phyloP scores from a whole-genome alignment of 805 yeast genomes.

The Candida succiphila region DNA sequence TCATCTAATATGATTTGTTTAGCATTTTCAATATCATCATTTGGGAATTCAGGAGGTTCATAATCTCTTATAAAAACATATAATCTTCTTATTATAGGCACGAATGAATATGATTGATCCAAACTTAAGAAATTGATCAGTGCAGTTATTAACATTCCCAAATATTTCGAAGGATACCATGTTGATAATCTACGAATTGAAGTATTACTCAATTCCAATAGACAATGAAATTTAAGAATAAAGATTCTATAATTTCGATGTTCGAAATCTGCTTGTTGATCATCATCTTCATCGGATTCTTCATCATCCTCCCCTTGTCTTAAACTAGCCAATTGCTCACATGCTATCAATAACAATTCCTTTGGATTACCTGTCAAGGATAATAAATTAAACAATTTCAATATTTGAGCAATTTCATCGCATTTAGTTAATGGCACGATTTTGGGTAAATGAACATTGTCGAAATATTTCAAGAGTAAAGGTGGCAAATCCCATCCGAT shows the following conservation, averaged over 20 bases:
- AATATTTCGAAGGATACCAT: constrained; percentile 68
- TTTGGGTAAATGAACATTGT: constrained; percentile 25
- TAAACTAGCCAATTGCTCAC: constrained; percentile 48
- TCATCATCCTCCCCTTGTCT: constrained; percentile 1
- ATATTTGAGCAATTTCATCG: constrained; percentile 25
- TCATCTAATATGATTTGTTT: constrained; percentile 41
- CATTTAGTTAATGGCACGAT: constrained; percentile 23
- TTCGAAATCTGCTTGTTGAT: constrained; percentile 2
- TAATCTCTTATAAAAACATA: constrained; percentile 55
- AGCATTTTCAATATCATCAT: constrained; percentile 30
- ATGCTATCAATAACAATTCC: constrained; percentile 61
- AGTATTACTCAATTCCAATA: constrained; percentile 54
- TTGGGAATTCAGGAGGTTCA: constrained; percentile 35
- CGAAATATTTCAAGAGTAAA: constrained; percentile 47
- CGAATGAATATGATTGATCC: constrained; percentile 25
- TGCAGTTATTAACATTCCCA: constrained; percentile 58
- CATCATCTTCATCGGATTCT: constrained; percentile 4
- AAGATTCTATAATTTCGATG: constrained; percentile 21
- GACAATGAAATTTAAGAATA: constrained; percentile 51
- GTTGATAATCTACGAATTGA: constrained; percentile 56
- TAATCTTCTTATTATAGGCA: constrained; percentile 49
- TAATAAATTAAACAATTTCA: constrained; percentile 50
- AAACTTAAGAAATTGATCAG: constrained; percentile 39
- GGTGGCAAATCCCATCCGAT: constrained; percentile 93
- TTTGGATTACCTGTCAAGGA: constrained; percentile 71